Evolutionary conservation across 148 eudicot species (phyloP).

Genomic region (Agrostemma githago): DNA sequence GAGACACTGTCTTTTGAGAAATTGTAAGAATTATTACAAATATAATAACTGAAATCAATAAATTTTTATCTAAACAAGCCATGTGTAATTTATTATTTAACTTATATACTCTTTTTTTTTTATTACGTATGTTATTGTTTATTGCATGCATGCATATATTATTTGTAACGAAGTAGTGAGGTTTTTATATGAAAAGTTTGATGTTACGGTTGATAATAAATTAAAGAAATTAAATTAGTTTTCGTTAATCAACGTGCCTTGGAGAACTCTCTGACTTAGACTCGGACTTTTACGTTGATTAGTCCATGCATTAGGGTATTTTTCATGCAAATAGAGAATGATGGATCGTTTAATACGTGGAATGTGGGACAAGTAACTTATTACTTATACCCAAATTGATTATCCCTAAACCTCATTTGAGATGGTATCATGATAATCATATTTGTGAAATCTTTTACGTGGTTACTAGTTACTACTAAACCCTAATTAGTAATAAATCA

Average conservation of each 20-base stretch:
- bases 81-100: conserved; percentile 2
- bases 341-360: background rate
- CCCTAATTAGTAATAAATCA: too few relatives aligned
- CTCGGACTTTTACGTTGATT: conserved; percentile 15
- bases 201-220: conserved; percentile 15
- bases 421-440: too few relatives aligned
- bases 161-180: conserved; percentile 6
- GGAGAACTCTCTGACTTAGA: conserved; percentile 20
- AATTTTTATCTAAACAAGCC: conserved; percentile 19
- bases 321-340: conserved; percentile 12
- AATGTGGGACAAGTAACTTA: conserved; percentile 17
- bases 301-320: conserved; percentile 18
- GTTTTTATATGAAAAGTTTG: conserved; percentile 27
- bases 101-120: background rate
- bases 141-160: conserved; percentile 18
- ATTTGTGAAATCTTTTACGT: too few relatives aligned
- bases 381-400: too few relatives aligned
- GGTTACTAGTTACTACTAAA: too few relatives aligned
- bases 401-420: too few relatives aligned
- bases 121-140: background rate
- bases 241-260: conserved; percentile 22
- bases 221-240: background rate
- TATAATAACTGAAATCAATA: conserved; percentile 12
- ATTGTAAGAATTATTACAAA: conserved; percentile 18
- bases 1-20: conserved; percentile 21